Percentiles rank a stretch among this genome's conserved stretches.
Evolutionary conservation across 2,329 filamentous ascomycete species (phyloP).

Genomic region (Colletotrichum musae): DNA sequence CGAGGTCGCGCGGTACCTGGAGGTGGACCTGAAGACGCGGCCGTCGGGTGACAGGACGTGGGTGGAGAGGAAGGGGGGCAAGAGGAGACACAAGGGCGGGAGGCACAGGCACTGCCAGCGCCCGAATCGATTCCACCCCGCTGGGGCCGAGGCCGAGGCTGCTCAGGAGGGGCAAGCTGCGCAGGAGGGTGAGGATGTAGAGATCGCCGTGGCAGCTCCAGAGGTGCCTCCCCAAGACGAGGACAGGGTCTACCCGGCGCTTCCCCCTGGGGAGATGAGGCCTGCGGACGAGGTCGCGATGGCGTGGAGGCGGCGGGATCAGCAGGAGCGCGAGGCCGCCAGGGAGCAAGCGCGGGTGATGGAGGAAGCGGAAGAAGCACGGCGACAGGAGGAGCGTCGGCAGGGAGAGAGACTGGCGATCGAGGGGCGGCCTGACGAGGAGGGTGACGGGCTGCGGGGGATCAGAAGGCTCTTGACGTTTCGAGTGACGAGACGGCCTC

Average conservation of each 20-base stretch:
- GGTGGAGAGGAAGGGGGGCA: constrained; percentile 4
- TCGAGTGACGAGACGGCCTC: not conserved
- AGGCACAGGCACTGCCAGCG: constrained; percentile 16
- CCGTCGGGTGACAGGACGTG: not conserved
- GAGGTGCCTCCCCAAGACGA: too few species aligned
- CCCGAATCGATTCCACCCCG: constrained; percentile 8
- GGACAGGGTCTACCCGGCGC: not conserved
- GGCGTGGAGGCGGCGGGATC: not conserved
- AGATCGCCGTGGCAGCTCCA: too few species aligned
- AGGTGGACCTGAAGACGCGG: constrained; percentile 20
- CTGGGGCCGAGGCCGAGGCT: not conserved
- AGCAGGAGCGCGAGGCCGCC: not conserved
- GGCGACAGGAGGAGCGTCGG: constrained; percentile 35
- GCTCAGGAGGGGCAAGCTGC: not conserved
- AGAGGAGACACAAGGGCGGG: not conserved
- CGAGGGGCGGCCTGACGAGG: not conserved
- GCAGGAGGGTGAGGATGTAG: not conserved
- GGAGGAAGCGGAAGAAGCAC: not conserved
- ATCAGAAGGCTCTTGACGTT: not conserved
- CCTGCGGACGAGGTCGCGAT: not conserved
- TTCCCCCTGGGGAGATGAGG: not conserved
- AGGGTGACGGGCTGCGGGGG: not conserved
- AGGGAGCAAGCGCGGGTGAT: not conserved
- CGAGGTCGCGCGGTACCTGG: constrained; percentile 8
- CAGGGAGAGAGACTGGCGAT: constrained; percentile 19